Base-by-base conservation (phyloP, 441 rosid species). In the Breynia disticha region DNA sequence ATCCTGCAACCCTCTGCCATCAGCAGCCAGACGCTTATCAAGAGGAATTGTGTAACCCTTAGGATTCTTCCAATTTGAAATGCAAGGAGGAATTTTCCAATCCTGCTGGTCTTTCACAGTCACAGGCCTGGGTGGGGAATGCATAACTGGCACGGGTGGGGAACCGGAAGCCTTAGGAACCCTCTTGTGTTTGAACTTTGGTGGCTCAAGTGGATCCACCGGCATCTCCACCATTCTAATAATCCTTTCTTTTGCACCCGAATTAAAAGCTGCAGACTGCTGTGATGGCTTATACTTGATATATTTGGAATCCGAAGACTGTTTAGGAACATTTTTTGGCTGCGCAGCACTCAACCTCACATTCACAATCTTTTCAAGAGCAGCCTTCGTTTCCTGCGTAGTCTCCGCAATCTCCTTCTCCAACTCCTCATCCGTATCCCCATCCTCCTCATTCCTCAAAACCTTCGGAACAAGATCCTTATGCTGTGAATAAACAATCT, bases 1-100 rank as follows among this genome's bases (percentile, higher is more conserved):
- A 39, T 84, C 88, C 68, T 89, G 98, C 43, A 93, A 62, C 12
- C 98, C 98, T 72, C 96, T 86, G 56, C 97, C 98, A 79, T 88
- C 98, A 60, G 97, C 98, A 64, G 97, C 98, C 18, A 88, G 85
- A 68, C 98, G 98, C 72, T 93, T 93, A 61, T 93, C 98, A 12
- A 93, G 88, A 35, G 98, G 98, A 46, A 93, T 93, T 0, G 95
- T 82, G 52, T 93, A 93, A 38, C 98, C 95, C 61, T 91, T 91
- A 0, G 87, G 94, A 48, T 93, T 93, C 60, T 88, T 93, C 98
- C 97, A 93, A 45, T 88, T 89, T 0, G 98, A 93, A 54, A 93
- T 88, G 53, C 98, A 88, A 51, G 97, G 98, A n/a, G 97, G 96
- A 54, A 93, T 89, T 67, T 84, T 93, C 98, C 97, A 93, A 62